Evolutionary conservation across 1,284 basidiomycete genomes (phyloP), one percentile per base, ranked within the genome.

Genomic region (Melampsora larici-populina): DNA sequence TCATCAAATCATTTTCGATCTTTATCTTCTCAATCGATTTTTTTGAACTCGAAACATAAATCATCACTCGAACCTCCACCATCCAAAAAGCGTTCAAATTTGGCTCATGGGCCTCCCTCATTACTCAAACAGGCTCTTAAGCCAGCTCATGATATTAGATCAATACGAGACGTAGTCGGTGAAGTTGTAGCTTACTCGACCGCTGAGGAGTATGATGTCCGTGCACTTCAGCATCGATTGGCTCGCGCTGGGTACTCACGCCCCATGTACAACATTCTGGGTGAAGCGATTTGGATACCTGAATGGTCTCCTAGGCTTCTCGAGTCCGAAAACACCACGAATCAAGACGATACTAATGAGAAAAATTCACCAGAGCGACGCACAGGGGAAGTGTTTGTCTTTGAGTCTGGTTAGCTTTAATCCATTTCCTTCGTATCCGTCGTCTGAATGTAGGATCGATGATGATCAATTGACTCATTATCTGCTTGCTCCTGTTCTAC

Each of bases 351-450:
- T 33, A 7, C 55, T 43, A 48, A 60, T 24, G 55, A 60, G 15
- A 43, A 43, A 43, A 43, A 13, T 15, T 43, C 13, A 15, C 36
- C 60, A 29, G 33, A 17, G 21, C 11, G 49, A 31, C 55, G n/a
- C 13, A n/a, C 55, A 58, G 74, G 74, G 15, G 74, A 77, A 40
- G 67, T 77, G n/a, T 77, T 77, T 69, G 55, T 77, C 21, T 77
- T 77, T 70, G 74, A 77, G 66, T 77, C 74, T 69, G 74, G 74
- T 77, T 58, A 77, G 74, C 49, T 48, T 62, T 43, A 69, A 17
- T 29, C 24, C 43, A 26, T 68, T 24, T 26, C 64, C 31, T 29
- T 73, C 49, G 33, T 65, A 21, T 31, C 11, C 26, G 29, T 62
- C 63, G 70, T 70, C 49, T 51, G 68, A 31, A 70, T 33, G 15